phyloP scores from a whole-genome alignment of 2,329 filamentous ascomycete species.

The Emergomyces africanus region DNA sequence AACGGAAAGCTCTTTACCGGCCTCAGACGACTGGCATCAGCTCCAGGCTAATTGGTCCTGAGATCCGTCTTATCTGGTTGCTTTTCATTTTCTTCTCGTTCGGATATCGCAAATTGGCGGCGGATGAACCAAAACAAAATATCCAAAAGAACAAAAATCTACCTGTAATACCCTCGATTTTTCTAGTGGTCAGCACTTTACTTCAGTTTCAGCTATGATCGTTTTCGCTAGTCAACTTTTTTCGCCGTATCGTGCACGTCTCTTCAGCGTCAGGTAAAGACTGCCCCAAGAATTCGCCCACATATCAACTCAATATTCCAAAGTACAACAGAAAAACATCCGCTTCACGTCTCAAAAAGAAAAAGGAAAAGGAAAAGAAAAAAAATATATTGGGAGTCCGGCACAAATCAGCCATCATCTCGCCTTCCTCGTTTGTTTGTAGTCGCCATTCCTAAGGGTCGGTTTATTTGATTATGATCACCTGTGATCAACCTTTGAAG shows the following conservation, averaged over 20 bases:
- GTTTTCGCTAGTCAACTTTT: conserved; percentile 30
- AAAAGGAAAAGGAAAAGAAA: neutral
- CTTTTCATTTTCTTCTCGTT: conserved; percentile 26
- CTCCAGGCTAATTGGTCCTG: neutral
- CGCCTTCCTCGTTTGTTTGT: conserved; percentile 6
- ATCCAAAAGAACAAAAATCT: conserved; percentile 20
- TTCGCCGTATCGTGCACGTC: conserved; percentile 23
- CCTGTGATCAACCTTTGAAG: neutral
- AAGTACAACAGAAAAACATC: neutral
- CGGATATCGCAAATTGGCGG: conserved; percentile 29
- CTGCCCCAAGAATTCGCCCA: conserved; percentile 26
- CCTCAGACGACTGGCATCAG: conserved; percentile 19
- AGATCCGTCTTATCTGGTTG: conserved; percentile 11
- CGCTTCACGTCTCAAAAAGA: neutral
- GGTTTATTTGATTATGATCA: neutral
- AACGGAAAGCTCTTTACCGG: conserved; percentile 20
- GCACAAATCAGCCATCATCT: neutral
- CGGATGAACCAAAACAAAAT: conserved; percentile 24
- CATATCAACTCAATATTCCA: conserved; percentile 3
- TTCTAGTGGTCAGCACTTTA: conserved; percentile 32
- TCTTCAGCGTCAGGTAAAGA: conserved; percentile 29
- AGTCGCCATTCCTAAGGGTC: conserved; percentile 8
- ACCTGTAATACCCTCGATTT: conserved; percentile 34
- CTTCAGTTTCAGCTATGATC: conserved; percentile 26
- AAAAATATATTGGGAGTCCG: neutral